Percentiles rank a stretch among this genome's conserved stretches.
phyloP scores from a whole-genome alignment of 2,329 filamentous ascomycete genomes.

The Fusarium sp. region DNA sequence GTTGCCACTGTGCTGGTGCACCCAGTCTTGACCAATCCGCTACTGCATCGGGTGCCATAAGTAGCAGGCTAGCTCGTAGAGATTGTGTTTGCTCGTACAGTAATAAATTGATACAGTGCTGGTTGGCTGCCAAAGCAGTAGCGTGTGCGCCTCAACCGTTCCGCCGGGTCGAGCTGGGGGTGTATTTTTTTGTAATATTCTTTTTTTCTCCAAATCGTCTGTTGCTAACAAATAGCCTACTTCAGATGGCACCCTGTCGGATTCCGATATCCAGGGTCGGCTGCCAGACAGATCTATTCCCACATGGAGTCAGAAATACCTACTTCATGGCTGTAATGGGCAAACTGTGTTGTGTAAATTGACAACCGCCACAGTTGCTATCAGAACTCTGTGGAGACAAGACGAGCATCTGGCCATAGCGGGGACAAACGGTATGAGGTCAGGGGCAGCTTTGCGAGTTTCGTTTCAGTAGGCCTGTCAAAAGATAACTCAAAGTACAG shows the following conservation, averaged over 20 bases:
- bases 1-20: slow-evolving; percentile 40
- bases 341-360: slow-evolving; percentile 12
- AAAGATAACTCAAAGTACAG: not conserved
- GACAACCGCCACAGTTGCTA: slow-evolving; percentile 23
- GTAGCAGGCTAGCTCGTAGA: slow-evolving; percentile 10
- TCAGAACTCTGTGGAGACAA: slow-evolving; percentile 16
- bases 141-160: slow-evolving; percentile 29
- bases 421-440: slow-evolving; percentile 24
- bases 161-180: slow-evolving; percentile 22
- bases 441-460: slow-evolving; percentile 2
- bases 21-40: slow-evolving; percentile 23
- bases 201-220: slow-evolving; percentile 12
- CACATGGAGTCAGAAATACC: not conserved
- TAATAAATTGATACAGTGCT: slow-evolving; percentile 15
- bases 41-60: slow-evolving; percentile 8
- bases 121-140: slow-evolving; percentile 15
- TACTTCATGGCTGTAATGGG: slow-evolving; percentile 2
- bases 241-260: not conserved
- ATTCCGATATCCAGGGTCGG: not conserved
- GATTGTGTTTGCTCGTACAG: slow-evolving; percentile 32
- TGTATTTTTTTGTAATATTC: not conserved
- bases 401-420: slow-evolving; percentile 29
- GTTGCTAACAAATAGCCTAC: slow-evolving; percentile 8
- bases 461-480: not conserved
- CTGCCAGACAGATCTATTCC: not conserved